phyloP scores from a whole-genome alignment of 2,329 filamentous ascomycete genomes.

The Teratosphaeria zuluensis region DNA sequence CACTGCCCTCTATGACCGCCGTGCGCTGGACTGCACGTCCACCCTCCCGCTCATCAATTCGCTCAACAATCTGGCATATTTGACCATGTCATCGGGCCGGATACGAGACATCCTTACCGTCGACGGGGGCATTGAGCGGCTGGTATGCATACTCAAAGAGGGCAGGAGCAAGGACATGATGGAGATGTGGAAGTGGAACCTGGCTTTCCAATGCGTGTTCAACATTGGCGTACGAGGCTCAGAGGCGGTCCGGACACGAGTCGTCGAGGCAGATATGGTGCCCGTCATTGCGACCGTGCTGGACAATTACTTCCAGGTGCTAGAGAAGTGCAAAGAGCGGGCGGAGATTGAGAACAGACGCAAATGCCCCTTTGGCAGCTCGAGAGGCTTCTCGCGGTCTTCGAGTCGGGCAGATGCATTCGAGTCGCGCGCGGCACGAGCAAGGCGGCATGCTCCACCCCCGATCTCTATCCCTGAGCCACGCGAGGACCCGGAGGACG shows the following conservation, averaged over 20 bases:
- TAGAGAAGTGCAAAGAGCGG: slow-evolving; percentile 83
- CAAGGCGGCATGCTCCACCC: slow-evolving; percentile 69
- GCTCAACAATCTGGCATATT: slow-evolving; percentile 94
- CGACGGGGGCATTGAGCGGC: slow-evolving; percentile 92
- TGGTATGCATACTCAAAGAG: slow-evolving; percentile 97
- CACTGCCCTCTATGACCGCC: slow-evolving; percentile 92
- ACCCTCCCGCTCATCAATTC: slow-evolving; percentile 97
- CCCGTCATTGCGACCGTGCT: slow-evolving; percentile 97
- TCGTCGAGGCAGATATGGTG: slow-evolving; percentile 98
- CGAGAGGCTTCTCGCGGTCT: slow-evolving; percentile 29
- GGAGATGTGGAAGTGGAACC: slow-evolving; percentile 99
- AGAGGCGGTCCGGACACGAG: slow-evolving; percentile 83
- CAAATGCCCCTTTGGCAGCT: slow-evolving; percentile 33
- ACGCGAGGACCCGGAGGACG: slow-evolving; percentile 38
- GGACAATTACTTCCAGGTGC: slow-evolving; percentile 95
- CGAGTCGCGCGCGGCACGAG: slow-evolving; percentile 34
- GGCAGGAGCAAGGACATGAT: slow-evolving; percentile 96
- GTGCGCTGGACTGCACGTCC: slow-evolving; percentile 95
- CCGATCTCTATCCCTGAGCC: slow-evolving; percentile 61
- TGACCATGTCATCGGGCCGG: slow-evolving; percentile 92
- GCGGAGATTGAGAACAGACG: slow-evolving; percentile 68
- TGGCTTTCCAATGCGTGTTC: slow-evolving; percentile 97
- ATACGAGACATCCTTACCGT: slow-evolving; percentile 97
- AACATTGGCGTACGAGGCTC: slow-evolving; percentile 97
- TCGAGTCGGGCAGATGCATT: slow-evolving; percentile 24